Evolutionary conservation across 257 asterid species (phyloP).

Genomic region (Solanum pennellii): DNA sequence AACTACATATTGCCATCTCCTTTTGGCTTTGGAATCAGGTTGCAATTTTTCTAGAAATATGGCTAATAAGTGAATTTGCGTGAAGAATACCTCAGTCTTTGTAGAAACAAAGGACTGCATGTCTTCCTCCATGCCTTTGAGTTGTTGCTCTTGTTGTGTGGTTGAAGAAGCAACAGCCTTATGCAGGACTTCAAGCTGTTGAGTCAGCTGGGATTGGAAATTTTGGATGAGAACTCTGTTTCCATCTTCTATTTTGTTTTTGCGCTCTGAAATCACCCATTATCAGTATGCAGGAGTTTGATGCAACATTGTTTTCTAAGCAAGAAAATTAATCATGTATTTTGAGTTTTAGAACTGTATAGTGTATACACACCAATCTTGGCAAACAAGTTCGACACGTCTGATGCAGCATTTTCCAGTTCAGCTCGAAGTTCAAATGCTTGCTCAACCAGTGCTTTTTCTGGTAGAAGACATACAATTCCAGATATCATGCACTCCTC

Average conservation of each 20-base stretch:
- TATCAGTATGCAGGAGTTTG: not conserved
- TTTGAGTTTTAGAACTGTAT: not conserved
- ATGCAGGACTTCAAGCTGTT: slow-evolving; percentile 80
- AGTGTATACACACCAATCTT: slow-evolving; percentile 72
- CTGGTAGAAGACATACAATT: slow-evolving; percentile 21
- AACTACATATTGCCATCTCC: not conserved
- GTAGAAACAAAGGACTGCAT: slow-evolving; percentile 87
- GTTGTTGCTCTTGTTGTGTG: slow-evolving; percentile 73
- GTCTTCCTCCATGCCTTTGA: slow-evolving; percentile 91
- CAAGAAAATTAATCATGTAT: not conserved
- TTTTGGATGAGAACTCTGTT: slow-evolving; percentile 70
- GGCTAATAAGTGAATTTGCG: not conserved
- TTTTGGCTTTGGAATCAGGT: not conserved
- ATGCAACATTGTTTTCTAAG: not conserved
- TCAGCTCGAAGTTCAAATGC: slow-evolving; percentile 92
- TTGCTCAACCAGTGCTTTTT: slow-evolving; percentile 77
- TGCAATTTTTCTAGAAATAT: not conserved
- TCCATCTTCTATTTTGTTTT: slow-evolving; percentile 82
- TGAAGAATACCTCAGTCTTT: slow-evolving; percentile 56
- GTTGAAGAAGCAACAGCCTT: slow-evolving; percentile 78
- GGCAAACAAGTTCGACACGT: slow-evolving; percentile 68
- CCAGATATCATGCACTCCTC: not conserved
- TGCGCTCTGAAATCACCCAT: slow-evolving; percentile 51
- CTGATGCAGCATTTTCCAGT: slow-evolving; percentile 83
- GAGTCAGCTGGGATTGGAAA: slow-evolving; percentile 74